Evolutionary conservation across 805 yeast species (phyloP), one percentile per base, ranked within the genome.

Genomic region (Metschnikowia kunwiensis): DNA sequence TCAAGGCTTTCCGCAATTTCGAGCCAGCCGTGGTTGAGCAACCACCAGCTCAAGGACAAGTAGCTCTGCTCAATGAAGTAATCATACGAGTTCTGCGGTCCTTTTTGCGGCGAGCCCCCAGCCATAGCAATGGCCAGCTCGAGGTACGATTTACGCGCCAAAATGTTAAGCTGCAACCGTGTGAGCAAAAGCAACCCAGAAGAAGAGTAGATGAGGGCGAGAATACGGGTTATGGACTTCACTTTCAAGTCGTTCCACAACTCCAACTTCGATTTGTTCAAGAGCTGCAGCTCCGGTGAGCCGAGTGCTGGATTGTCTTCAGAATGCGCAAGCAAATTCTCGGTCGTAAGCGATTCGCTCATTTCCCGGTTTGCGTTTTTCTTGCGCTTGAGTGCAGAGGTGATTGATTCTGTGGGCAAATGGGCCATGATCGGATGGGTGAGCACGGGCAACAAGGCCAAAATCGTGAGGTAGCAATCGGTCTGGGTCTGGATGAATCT

Each of bases 21-120:
- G 15, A 70, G 50, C 88, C 93, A 87, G 0, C 97, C 97, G 46
- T 80, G 77, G 58, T 91, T 88, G 33, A 91, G 67, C 30, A 91
- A 60, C 96, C 96, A 91, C 96, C 97, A 91, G 43, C 89, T 82
- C 44, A 87, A 74, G 0, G 95, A 82, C 30, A 91, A 68, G 55
- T 84, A 91, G 33, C 87, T 82, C 51, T 93, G 91, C 50, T 84
- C 93, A 24, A 81, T 71, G 22, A 74, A 61, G 53, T 81, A 78
- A 47, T 75, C 74, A 24, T 61, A 67, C 21, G 51, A 56, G 49
- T 34, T 26, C 35, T 36, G 33, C 24, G 53, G 15, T 30, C 49
- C 36, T 13, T 37, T 27, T 13, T 34, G 29, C 25, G 40, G 39
- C 13, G 48, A 32, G 63, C 75, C 61, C 47, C 81, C 78, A 0